Evolutionary conservation across 2,329 filamentous ascomycete genomes (phyloP).

Genomic region (Zymoseptoria brevis): DNA sequence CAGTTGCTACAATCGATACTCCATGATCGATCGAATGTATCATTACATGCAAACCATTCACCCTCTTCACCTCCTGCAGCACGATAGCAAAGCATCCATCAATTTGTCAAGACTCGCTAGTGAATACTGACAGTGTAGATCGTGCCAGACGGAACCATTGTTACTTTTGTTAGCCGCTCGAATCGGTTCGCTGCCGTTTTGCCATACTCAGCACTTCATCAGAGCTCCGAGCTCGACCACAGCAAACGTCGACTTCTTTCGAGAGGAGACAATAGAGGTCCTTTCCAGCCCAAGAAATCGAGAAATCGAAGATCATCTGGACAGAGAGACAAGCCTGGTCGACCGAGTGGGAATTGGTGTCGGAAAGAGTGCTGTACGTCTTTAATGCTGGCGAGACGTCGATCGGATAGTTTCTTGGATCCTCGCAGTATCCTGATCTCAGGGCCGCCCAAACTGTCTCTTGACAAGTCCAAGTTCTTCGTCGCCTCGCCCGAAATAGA

Average conservation of each 20-base stretch:
- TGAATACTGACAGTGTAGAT: not conserved
- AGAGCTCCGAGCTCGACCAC: not conserved
- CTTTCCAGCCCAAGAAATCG: no score
- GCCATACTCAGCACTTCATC: not conserved
- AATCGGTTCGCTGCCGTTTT: not conserved
- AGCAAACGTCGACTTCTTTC: not conserved
- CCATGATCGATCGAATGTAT: no score
- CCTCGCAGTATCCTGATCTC: no score
- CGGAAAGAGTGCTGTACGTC: not conserved
- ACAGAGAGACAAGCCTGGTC: not conserved
- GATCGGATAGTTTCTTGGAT: no score
- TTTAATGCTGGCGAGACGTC: not conserved
- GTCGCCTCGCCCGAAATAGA: no score
- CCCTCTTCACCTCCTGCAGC: not conserved
- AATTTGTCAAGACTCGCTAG: not conserved
- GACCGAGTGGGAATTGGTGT: not conserved
- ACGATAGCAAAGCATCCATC: not conserved
- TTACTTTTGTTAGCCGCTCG: not conserved
- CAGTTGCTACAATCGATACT: no score
- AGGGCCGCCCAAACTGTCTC: no score
- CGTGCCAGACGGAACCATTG: not conserved
- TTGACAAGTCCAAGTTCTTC: no score
- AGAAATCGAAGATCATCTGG: not conserved
- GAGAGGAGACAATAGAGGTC: no score
- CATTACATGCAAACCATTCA: not conserved